Base-by-base conservation (phyloP, 306 rosid species). In the Lotus japonicus region DNA sequence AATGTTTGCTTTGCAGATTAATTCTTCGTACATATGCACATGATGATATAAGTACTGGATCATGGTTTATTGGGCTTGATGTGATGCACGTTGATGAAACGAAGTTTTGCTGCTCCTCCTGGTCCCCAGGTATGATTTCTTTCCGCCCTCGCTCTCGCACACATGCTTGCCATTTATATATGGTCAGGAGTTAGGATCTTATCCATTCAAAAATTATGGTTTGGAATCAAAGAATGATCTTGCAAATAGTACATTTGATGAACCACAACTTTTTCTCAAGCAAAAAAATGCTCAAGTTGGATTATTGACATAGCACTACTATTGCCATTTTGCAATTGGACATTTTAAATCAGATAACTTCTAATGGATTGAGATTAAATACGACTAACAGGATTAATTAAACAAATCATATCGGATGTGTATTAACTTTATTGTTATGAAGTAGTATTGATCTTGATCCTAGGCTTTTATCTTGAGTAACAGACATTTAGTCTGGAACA, bases 41-140 rank as follows among this genome's bases (percentile, higher is more conserved):
- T 4, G 92, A 86, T 56, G 92, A 86, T 80, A 68, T 84, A 63
- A 86, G 86, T 68, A 72, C 79, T 7, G 96, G 92, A 64, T 86
- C 96, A 36, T 86, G 92, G 96, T 86, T 89, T 82, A 80, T 89
- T 74, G 95, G 92, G 54, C 81, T 89, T 52, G 89, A 86, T 16
- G 89, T 84, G 69, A 63, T 67, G 63, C 85, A 86, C 79, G 17
- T 81, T 7, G 79, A 81, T 69, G 88, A 89, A 62, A 36, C 23
- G 15, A 84, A 79, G 74, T 82, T 89, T 69, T 89, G 92, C 85
- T 86, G 92, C 84, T 79, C 84, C 67, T 62, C 89, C 23, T 77
- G 78, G 83, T 60, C 82, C 16, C 7, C 83, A 82, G 95, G 95
- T 88, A 59, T 54, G 82, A 31, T 79, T 36, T 53, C 21, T 69